phyloP scores from a whole-genome alignment of 2,329 filamentous ascomycete species.

The Elsinoe fawcettii region DNA sequence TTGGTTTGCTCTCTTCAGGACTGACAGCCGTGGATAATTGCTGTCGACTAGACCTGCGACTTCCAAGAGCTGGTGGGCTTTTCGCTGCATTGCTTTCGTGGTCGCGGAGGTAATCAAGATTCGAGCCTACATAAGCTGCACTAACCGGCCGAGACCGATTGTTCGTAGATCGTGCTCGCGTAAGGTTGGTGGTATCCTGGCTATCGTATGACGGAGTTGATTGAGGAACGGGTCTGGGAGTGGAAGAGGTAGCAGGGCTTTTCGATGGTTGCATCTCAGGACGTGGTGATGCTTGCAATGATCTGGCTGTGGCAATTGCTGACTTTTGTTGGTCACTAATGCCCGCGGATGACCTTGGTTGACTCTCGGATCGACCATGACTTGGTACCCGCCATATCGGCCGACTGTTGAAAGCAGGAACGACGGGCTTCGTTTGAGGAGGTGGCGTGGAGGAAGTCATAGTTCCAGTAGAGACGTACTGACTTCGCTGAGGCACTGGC shows the following conservation, averaged over 20 bases:
- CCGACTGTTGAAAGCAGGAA: conserved; percentile 34
- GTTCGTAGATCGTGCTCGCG: conserved; percentile 56
- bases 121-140: conserved; percentile 67
- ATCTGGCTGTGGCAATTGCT: conserved; percentile 30
- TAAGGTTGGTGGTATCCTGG: conserved; percentile 53
- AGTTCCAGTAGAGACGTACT: conserved; percentile 64
- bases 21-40: conserved; percentile 27
- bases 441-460: conserved; percentile 60
- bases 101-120: conserved; percentile 74
- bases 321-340: conserved; percentile 31
- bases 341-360: conserved; percentile 39
- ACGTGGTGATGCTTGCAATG: conserved; percentile 33
- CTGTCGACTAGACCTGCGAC: conserved; percentile 26
- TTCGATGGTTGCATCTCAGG: conserved; percentile 42
- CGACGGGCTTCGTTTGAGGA: conserved; percentile 28
- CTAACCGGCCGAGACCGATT: conserved; percentile 67
- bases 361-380: conserved; percentile 42
- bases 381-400: conserved; percentile 51
- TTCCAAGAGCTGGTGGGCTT: conserved; percentile 27
- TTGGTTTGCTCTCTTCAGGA: conserved; percentile 54
- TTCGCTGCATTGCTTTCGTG: conserved; percentile 47
- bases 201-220: conserved; percentile 55
- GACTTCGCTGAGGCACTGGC: conserved; percentile 40
- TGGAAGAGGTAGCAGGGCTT: conserved; percentile 46
- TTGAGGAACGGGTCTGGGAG: conserved; percentile 63